These are phyloP conservation scores for Claviceps arundinis DNA, from an alignment of 2,329 filamentous ascomycete species.

Conservation along the genomic window DNA sequence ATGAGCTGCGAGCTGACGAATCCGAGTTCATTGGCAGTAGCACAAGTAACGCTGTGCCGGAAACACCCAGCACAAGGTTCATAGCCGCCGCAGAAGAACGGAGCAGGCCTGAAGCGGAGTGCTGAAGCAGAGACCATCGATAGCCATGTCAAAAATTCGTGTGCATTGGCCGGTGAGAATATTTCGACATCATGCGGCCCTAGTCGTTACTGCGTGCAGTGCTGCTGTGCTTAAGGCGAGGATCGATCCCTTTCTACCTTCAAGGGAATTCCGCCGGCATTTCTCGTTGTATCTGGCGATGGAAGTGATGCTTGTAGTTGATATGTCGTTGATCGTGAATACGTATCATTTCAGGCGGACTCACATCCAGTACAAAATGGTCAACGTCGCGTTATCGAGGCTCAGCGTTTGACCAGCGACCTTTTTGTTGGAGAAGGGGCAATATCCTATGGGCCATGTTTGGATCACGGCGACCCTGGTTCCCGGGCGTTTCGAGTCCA, in stretches of 20 bases:
- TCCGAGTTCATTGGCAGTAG: not conserved
- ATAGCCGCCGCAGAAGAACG: not conserved
- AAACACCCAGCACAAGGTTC: not conserved
- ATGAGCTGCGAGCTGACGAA: not conserved
- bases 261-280: not conserved
- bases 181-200: too few relatives aligned
- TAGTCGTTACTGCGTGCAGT: not conserved
- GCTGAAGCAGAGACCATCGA: not conserved
- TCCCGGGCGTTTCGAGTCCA: not conserved
- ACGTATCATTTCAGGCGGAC: not conserved
- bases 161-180: not conserved
- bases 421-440: not conserved
- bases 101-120: not conserved
- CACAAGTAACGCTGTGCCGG: not conserved
- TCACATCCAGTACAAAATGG: not conserved
- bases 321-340: not conserved
- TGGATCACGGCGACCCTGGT: not conserved
- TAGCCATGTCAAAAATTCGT: not conserved
- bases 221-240: not conserved
- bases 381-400: not conserved
- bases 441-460: not conserved
- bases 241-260: not conserved
- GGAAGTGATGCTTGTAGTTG: not conserved
- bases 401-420: not conserved
- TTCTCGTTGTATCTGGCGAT: not conserved